Evolutionary conservation across 257 asterid species (phyloP).

Genomic region (Osmanthus fragrans): DNA sequence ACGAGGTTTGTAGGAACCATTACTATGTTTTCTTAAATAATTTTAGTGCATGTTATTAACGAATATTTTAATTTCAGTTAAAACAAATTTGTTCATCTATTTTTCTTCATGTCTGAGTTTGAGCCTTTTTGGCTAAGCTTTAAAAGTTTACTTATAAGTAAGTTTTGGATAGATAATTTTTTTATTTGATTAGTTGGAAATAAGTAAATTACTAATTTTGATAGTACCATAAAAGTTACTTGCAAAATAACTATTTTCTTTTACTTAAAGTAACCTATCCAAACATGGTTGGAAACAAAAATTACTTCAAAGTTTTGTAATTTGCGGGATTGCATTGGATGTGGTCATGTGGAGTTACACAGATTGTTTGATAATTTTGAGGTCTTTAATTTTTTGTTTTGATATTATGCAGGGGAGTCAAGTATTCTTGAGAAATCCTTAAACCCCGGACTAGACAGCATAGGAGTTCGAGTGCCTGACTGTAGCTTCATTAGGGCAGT

Average conservation of each 20-base stretch:
- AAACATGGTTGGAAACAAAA: not conserved
- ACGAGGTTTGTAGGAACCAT: slow-evolving; percentile 57
- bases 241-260: no score
- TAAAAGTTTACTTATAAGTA: not conserved
- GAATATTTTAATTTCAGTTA: not conserved
- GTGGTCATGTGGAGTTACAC: not conserved
- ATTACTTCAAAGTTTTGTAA: no score
- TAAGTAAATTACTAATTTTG: not conserved
- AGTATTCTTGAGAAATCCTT: slow-evolving; percentile 79
- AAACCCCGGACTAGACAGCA: slow-evolving; percentile 81
- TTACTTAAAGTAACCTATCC: not conserved
- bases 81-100: not conserved
- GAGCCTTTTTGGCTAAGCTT: not conserved
- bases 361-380: not conserved
- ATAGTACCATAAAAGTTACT: no score
- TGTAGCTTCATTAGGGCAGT: slow-evolving; percentile 62
- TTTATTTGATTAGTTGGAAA: not conserved
- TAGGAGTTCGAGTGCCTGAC: slow-evolving; percentile 85
- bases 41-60: not conserved
- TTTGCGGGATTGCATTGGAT: not conserved
- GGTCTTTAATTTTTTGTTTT: not conserved
- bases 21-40: slow-evolving; percentile 9
- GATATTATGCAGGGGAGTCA: slow-evolving; percentile 55
- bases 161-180: not conserved
- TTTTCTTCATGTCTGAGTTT: not conserved